These are phyloP conservation scores for Dothideomycetes sp. DNA, from an alignment of 2,329 filamentous ascomycete genomes.

Conservation along the genomic window DNA sequence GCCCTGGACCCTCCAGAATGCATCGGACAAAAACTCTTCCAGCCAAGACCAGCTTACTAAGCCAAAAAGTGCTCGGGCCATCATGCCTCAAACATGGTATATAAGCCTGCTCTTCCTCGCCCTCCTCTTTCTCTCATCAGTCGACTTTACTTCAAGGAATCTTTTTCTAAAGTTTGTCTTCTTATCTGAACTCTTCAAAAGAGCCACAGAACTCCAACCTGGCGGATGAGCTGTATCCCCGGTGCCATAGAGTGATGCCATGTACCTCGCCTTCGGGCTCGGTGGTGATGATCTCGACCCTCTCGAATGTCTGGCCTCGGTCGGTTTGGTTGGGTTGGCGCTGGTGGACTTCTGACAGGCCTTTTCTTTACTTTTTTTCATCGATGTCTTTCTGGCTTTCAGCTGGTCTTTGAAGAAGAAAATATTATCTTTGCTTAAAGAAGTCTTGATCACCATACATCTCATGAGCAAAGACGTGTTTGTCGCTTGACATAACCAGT, in stretches of 20 bases:
- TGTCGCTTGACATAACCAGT: too few species aligned
- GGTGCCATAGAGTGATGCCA: constrained; percentile 76
- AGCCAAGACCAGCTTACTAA: too few species aligned
- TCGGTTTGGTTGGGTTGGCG: constrained; percentile 16
- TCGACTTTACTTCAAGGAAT: constrained; percentile 49
- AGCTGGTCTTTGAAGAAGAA: constrained; percentile 12
- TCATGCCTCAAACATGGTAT: not conserved
- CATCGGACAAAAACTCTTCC: constrained; percentile 10
- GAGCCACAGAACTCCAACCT: constrained; percentile 90
- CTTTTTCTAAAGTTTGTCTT: constrained; percentile 96
- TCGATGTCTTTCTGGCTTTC: constrained; percentile 7
- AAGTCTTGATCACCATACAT: too few species aligned
- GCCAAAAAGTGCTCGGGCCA: too few species aligned
- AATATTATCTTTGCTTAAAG: not conserved
- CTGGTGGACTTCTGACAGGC: constrained; percentile 18
- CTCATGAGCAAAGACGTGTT: too few species aligned
- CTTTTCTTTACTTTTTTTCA: constrained; percentile 8
- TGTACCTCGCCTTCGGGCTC: constrained; percentile 12
- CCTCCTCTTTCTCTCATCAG: constrained; percentile 15
- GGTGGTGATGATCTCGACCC: constrained; percentile 18
- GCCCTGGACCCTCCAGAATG: too few species aligned
- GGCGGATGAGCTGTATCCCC: constrained; percentile 86
- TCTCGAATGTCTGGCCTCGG: constrained; percentile 16
- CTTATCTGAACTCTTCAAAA: constrained; percentile 82
- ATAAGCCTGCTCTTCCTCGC: constrained; percentile 13